Conservation (phyloP, 163 green algal species). For the Scenedesmus sp. region DNA sequence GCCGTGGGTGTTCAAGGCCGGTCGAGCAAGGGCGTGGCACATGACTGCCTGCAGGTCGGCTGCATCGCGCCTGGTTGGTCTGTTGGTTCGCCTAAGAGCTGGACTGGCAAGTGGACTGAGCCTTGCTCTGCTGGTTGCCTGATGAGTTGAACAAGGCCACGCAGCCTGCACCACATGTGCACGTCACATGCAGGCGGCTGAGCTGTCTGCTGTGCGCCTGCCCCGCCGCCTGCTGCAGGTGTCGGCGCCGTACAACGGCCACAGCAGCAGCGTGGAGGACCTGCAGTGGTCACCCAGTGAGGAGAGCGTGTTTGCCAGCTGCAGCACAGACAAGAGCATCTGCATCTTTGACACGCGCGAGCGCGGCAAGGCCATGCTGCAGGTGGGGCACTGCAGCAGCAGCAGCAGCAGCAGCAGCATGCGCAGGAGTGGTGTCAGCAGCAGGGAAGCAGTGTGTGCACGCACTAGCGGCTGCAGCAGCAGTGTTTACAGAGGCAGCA, state of each 20-base stretch:
- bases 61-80: too few species aligned
- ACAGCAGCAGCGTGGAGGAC: constrained; percentile 94
- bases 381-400: neutral
- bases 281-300: constrained; percentile 96
- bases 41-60: too few species aligned
- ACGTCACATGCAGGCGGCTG: neutral
- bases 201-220: neutral
- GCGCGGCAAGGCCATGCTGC: constrained; percentile 78
- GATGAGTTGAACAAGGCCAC: too few species aligned
- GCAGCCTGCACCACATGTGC: neutral
- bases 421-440: too few species aligned
- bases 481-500: neutral
- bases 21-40: too few species aligned
- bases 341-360: constrained; percentile 94
- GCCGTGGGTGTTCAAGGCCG: too few species aligned
- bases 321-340: constrained; percentile 82
- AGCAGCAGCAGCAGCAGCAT: neutral
- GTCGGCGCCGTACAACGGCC: constrained; percentile 68
- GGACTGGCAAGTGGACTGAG: too few species aligned
- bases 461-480: neutral
- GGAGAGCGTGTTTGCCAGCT: constrained; percentile 88
- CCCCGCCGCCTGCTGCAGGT: constrained; percentile 20
- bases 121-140: too few species aligned
- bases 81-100: too few species aligned
- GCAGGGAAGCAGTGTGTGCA: too few species aligned